Evolutionary conservation across 75 land plant genomes (phyloP), one percentile per base, ranked within the genome.

Genomic region (Picea sitchensis): DNA sequence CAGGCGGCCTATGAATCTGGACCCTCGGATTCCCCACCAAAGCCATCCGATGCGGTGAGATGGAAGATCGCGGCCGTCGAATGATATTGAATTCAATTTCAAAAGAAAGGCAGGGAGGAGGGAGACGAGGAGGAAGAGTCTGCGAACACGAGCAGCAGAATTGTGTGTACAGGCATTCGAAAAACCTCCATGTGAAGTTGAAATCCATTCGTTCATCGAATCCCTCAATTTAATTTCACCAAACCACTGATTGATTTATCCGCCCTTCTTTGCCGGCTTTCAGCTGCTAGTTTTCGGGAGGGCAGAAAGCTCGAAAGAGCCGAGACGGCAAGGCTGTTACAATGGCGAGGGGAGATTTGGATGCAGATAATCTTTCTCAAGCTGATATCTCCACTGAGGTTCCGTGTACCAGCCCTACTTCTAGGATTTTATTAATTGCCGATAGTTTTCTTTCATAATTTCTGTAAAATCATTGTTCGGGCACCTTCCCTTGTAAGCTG

Each of bases 21-120:
- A 41, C 86, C 90, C 77, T 78, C 44, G 12, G 86, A 86, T 86
- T 71, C 12, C 34, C 62, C 32, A 61, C n/a, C n/a, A 0, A 60
- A 14, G 58, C 89, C 89, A 78, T 87, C 65, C 44, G 87, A 90
- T 90, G 51, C 13, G 63, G 26, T 36, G 2, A 36, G 7, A 21
- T 72, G 14, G 11, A 32, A 1, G 30, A 61, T 81, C 83, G 82
- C 20, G 41, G 47, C 87, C 87, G 82, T 87, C 74, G 64, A 83
- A 81, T 81, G 83, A 79, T 76, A 72, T 75, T 54, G 79, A 85
- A 85, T 87, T 90, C 82, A 83, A 87, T 81, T 90, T 90, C 87
- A 85, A 90, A 90, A 78, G 62, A 31, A 41, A 83, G 78, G 83
- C 87, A 84, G 85, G 82, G 80, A 67, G 88, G 77, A 75, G 59